A percentile compares a stretch with the other conserved stretches of the same genome.
Conservation (phyloP, 106 monocot species). For the Dendrobium officinale region DNA sequence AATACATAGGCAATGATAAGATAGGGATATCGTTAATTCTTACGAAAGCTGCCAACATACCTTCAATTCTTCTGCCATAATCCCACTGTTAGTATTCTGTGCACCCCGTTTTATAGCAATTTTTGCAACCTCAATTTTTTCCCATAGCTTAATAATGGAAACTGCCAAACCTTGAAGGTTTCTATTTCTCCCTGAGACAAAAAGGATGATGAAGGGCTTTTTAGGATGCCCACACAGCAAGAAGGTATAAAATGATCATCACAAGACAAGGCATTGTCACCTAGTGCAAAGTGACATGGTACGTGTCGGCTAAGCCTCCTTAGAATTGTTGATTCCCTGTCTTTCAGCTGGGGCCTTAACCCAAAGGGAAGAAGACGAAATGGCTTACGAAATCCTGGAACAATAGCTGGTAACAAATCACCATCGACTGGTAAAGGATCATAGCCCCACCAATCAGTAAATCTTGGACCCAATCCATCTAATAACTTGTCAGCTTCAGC, state of each 20-base stretch:
- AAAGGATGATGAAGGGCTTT: not conserved
- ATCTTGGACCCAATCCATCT: constrained; percentile 92
- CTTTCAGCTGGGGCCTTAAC: constrained; percentile 70
- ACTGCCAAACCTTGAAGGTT: constrained; percentile 86
- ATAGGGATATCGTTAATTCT: not conserved
- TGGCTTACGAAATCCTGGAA: constrained; percentile 74
- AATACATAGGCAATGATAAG: not conserved
- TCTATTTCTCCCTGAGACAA: constrained; percentile 65
- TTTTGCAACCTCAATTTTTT: constrained; percentile 94
- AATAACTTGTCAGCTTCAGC: constrained; percentile 73
- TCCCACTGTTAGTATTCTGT: constrained; percentile 67
- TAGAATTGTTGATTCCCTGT: constrained; percentile 78
- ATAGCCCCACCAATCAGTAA: constrained; percentile 94
- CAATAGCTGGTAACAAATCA: constrained; percentile 77
- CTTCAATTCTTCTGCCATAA: constrained; percentile 89
- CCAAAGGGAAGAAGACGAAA: constrained; percentile 95
- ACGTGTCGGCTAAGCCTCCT: constrained; percentile 64
- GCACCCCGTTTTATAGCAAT: constrained; percentile 86
- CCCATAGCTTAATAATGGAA: constrained; percentile 92
- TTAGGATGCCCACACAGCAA: not conserved
- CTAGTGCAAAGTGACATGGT: constrained; percentile 92
- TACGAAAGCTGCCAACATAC: constrained; percentile 21
- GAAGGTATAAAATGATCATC: constrained; percentile 2
- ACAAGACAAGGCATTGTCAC: constrained; percentile 21
- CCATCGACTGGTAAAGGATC: constrained; percentile 86